These are phyloP conservation scores for Isoetes taiwanensis DNA, from an alignment of 75 land plant genomes.

Conservation along the genomic window DNA sequence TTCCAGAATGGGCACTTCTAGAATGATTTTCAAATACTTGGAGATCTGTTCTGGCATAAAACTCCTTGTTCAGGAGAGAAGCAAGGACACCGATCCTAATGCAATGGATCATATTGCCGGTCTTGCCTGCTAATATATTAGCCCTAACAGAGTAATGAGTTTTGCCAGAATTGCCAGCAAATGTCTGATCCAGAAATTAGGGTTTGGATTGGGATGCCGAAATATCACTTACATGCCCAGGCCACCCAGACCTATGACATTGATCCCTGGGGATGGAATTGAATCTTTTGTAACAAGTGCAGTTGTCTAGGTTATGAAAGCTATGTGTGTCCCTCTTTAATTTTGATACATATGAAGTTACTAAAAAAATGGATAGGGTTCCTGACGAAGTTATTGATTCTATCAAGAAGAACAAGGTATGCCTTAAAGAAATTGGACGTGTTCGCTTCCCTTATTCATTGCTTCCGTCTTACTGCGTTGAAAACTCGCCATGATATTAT, in stretches of 20 bases:
- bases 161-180: too few relatives aligned
- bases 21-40: too few relatives aligned
- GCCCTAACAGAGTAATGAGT: too few relatives aligned
- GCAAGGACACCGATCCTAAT: too few relatives aligned
- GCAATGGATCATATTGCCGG: too few relatives aligned
- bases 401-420: conserved; percentile 33
- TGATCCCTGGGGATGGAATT: conserved; percentile 34
- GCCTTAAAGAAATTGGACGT: conserved; percentile 28
- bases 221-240: conserved; percentile 35
- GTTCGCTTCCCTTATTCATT: conserved; percentile 24
- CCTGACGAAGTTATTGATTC: conserved; percentile 29
- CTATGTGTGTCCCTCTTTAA: conserved; percentile 11
- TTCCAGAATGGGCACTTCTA: too few relatives aligned
- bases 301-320: conserved; percentile 22
- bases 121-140: too few relatives aligned
- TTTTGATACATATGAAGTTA: conserved; percentile 27
- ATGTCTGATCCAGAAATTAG: too few relatives aligned
- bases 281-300: conserved; percentile 22
- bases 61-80: too few relatives aligned
- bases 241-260: conserved; percentile 23
- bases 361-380: conserved; percentile 22
- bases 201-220: too few relatives aligned
- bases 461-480: conserved; percentile 11
- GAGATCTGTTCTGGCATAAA: too few relatives aligned
- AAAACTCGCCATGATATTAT: conserved; percentile 16